Conservation (phyloP, 176 grass and related monocot species). For the Lolium multiflorum region DNA sequence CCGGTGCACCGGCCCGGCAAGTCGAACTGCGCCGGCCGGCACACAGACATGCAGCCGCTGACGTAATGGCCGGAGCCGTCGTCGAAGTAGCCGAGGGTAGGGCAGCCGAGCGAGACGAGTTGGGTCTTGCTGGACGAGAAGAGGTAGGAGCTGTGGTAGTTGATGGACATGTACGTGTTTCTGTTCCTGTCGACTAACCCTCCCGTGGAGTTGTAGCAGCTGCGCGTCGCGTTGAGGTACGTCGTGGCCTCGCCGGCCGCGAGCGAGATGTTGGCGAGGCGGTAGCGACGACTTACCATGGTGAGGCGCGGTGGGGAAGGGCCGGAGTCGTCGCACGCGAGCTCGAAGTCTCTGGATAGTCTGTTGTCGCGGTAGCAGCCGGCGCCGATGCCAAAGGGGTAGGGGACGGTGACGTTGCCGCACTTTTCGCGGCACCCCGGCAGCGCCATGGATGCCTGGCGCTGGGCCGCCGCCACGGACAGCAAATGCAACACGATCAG, state of each 20-base stretch:
- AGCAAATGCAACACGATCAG: not conserved
- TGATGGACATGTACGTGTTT: not conserved
- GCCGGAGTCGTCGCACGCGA: not conserved
- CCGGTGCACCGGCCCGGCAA: conserved; percentile 42
- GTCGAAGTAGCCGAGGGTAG: conserved; percentile 43
- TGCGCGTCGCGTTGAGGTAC: not conserved
- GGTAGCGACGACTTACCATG: not conserved
- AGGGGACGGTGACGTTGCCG: conserved; percentile 56
- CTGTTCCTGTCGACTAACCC: fast-evolving
- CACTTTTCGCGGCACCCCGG: conserved; percentile 55
- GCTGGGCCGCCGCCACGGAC: not conserved
- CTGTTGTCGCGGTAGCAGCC: conserved; percentile 36
- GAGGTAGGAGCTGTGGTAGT: not conserved
- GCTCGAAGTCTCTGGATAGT: not conserved
- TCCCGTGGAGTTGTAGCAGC: conserved; percentile 36
- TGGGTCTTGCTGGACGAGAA: conserved; percentile 41
- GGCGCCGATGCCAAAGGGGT: conserved; percentile 62
- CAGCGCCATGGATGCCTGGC: not conserved
- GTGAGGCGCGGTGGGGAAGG: too few relatives aligned
- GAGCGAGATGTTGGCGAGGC: conserved; percentile 38
- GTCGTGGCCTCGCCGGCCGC: not conserved
- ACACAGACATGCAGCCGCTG: conserved; percentile 56
- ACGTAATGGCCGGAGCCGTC: not conserved
- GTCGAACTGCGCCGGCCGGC: not conserved
- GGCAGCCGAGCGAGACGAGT: conserved; percentile 45